Conservation (phyloP, 2,329 filamentous ascomycete genomes). For the Arthroderma sp. region DNA sequence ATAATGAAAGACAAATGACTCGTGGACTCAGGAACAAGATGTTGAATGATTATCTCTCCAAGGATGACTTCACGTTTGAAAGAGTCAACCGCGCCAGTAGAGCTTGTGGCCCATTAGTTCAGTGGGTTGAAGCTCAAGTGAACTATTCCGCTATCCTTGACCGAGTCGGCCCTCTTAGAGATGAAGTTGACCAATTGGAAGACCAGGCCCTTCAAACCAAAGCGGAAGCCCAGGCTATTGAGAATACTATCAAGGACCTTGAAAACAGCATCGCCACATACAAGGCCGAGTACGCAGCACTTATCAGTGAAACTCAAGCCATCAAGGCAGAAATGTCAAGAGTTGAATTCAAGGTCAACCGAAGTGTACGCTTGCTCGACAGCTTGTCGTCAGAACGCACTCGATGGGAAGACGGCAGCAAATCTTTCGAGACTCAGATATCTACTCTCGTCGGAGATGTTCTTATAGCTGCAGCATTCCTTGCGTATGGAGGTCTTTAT, state of each 20-base stretch:
- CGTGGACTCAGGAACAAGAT: constrained; percentile 68
- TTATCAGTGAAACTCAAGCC: constrained; percentile 92
- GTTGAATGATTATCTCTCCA: constrained; percentile 81
- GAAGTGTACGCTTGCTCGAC: constrained; percentile 85
- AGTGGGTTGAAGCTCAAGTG: constrained; percentile 95
- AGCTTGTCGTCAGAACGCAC: constrained; percentile 86
- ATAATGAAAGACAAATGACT: constrained; percentile 94
- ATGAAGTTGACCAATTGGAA: constrained; percentile 78
- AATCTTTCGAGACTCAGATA: constrained; percentile 95
- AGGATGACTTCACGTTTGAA: constrained; percentile 92
- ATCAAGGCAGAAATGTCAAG: constrained; percentile 96
- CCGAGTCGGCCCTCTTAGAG: constrained; percentile 78
- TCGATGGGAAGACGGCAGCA: constrained; percentile 94
- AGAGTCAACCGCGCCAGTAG: constrained; percentile 92
- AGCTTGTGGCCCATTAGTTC: constrained; percentile 89
- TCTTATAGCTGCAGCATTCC: constrained; percentile 87
- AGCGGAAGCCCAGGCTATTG: constrained; percentile 80
- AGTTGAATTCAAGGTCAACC: constrained; percentile 95
- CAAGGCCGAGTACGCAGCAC: constrained; percentile 87
- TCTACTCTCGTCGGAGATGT: constrained; percentile 93
- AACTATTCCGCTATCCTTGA: constrained; percentile 96
- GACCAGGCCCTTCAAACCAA: constrained; percentile 83
- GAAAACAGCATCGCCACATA: constrained; percentile 88
- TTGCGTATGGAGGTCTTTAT: constrained; percentile 92
- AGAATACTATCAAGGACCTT: constrained; percentile 69